These are phyloP conservation scores for Diplosphaera chodatii DNA, from an alignment of 139 green algal species.

Conservation along the genomic window DNA sequence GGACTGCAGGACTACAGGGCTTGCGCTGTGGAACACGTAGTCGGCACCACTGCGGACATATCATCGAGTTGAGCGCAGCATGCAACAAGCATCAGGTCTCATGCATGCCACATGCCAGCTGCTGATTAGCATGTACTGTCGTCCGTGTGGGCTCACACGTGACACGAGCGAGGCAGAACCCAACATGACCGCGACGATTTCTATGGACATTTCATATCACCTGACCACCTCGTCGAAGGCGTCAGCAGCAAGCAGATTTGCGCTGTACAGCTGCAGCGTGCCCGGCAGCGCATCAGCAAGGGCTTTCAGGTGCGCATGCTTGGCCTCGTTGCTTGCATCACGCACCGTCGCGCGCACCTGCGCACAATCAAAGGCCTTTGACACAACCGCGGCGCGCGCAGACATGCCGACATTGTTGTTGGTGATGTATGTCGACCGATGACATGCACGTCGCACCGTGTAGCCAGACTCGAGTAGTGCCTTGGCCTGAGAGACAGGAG, in stretches of 20 bases:
- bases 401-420: not conserved
- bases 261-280: not conserved
- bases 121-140: too few relatives aligned
- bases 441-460: not conserved
- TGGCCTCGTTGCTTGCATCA: not conserved
- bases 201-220: too few relatives aligned
- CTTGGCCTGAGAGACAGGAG: not conserved
- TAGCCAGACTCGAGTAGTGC: not conserved
- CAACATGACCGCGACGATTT: too few relatives aligned
- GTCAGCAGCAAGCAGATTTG: not conserved
- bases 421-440: too few relatives aligned
- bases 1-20: not conserved
- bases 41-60: not conserved
- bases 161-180: too few relatives aligned
- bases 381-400: too few relatives aligned
- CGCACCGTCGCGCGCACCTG: not conserved
- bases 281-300: not conserved
- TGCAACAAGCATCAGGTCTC: too few relatives aligned
- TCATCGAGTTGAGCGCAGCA: too few relatives aligned
- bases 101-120: too few relatives aligned
- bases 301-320: not conserved
- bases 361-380: too few relatives aligned
- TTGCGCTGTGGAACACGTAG: not conserved
- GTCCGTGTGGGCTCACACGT: too few relatives aligned
- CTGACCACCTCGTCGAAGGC: not conserved